Base-by-base conservation (phyloP, 768 basidiomycete genomes). In the Tylopilus sp. region DNA sequence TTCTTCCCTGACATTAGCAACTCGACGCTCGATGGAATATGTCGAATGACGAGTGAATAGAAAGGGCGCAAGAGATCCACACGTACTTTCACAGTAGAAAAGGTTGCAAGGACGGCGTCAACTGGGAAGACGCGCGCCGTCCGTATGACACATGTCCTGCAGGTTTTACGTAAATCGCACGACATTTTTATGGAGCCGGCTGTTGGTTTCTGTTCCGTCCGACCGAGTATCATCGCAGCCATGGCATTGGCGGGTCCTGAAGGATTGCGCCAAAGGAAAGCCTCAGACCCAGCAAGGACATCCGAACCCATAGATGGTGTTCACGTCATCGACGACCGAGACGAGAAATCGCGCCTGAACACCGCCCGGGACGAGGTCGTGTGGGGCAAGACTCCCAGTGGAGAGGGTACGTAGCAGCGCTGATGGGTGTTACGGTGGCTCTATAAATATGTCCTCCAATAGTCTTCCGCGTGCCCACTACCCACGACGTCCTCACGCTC, bases 381-480 rank as follows among this genome's bases (percentile, higher is more conserved):
- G 2, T 92, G 89, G 87, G 93, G 93, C 11, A 90, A 92, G 71
- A 93, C 91, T 0, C 89, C 89, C 16, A 66, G 76, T 33, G 90
- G 89, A 37, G 82, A 87, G 78, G 91, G 90, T 87, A 58, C 37
- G 76, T 63, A 19, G 45, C 25, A 2, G 37, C 48, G 25, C 24
- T 43, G 47, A 26, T 45, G 21, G 33, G 51, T 36, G 26, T 24
- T 47, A 19, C 31, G 46, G 46, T 48, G 48, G 14, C 54, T 25
- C 55, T 30, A 16, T 52, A 46, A 44, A 54, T 53, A 44, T 50
- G 26, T 9, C 17, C 22, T 11, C 45, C 45, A 17, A 26, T 57
- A 98, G 94, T 97, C 8, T 99, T 99, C 67, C 82, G 84, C 54
- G 92, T 96, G 40, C 93, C 93, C 12, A 90, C 92, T 19, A 96